phyloP scores from a whole-genome alignment of 2,329 filamentous ascomycete species.

The Massarina eburnea region DNA sequence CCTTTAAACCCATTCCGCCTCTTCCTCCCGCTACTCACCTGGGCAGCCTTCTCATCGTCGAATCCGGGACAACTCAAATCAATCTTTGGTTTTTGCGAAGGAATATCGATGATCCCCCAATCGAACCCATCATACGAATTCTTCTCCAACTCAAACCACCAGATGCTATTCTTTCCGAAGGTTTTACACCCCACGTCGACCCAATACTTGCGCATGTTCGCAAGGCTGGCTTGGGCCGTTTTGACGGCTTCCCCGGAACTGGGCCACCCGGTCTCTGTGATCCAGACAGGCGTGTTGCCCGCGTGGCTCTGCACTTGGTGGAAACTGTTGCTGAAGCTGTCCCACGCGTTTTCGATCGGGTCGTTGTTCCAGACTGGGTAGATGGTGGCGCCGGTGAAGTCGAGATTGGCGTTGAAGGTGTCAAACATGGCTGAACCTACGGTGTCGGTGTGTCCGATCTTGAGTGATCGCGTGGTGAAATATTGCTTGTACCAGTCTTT shows the following conservation, averaged over 20 bases:
- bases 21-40: too few relatives aligned
- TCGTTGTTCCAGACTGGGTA: conserved; percentile 38
- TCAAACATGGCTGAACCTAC: conserved; percentile 24
- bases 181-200: conserved; percentile 31
- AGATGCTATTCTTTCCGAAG: conserved; percentile 34
- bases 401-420: conserved; percentile 12
- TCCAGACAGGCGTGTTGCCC: conserved; percentile 32
- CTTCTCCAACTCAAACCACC: conserved; percentile 34
- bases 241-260: conserved; percentile 14
- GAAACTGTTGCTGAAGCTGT: conserved; percentile 27
- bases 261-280: conserved; percentile 40
- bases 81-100: too few relatives aligned
- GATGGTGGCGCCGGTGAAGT: conserved; percentile 38
- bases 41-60: too few relatives aligned
- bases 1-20: too few relatives aligned
- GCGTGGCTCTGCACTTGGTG: conserved; percentile 19
- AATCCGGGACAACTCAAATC: too few relatives aligned
- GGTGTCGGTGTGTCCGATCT: conserved; percentile 41
- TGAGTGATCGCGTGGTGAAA: conserved; percentile 35
- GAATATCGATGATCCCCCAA: conserved; percentile 27
- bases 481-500: background rate
- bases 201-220: conserved; percentile 33
- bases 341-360: conserved; percentile 43
- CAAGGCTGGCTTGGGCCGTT: background rate
- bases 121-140: conserved; percentile 27